phyloP scores from a whole-genome alignment of 495 filamentous ascomycete species.

The Aspergillus haitiensis region DNA sequence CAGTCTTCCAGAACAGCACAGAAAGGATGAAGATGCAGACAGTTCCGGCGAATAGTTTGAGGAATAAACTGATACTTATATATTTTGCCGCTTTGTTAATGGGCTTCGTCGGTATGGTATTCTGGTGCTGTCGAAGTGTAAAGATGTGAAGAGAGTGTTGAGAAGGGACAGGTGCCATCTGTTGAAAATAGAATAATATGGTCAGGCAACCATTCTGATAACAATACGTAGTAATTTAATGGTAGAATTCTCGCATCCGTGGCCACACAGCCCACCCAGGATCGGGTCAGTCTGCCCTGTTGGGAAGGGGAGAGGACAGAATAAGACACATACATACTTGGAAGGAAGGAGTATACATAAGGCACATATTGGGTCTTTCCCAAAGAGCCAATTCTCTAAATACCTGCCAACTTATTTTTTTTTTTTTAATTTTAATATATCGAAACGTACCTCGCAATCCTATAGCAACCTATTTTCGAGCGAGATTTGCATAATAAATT shows the following conservation, averaged over 20 bases:
- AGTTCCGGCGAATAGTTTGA: constrained; percentile 42
- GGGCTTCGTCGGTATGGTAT: constrained; percentile 21
- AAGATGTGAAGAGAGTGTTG: constrained; percentile 33
- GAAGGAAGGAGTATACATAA: not conserved
- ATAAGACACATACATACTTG: not conserved
- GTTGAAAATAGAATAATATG: constrained; percentile 11
- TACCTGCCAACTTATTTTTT: not conserved
- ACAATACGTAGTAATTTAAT: constrained; percentile 20
- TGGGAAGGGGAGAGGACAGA: too few relatives aligned
- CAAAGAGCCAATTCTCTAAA: not conserved
- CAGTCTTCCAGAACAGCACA: constrained; percentile 46
- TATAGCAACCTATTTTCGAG: too few relatives aligned
- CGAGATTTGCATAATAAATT: too few relatives aligned
- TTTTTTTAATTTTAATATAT: too few relatives aligned
- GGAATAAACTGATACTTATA: constrained; percentile 33
- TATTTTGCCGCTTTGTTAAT: constrained; percentile 19
- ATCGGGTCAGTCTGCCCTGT: too few relatives aligned
- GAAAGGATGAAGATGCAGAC: constrained; percentile 41
- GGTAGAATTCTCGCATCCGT: not conserved
- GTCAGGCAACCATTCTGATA: constrained; percentile 25
- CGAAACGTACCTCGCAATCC: too few relatives aligned
- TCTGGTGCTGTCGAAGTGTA: constrained; percentile 24
- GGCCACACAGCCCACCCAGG: too few relatives aligned
- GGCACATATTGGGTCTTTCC: not conserved
- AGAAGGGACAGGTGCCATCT: constrained; percentile 38